Evolutionary conservation across 768 basidiomycete species (phyloP), one percentile per base, ranked within the genome.

Genomic region (Amanita brunnescens): DNA sequence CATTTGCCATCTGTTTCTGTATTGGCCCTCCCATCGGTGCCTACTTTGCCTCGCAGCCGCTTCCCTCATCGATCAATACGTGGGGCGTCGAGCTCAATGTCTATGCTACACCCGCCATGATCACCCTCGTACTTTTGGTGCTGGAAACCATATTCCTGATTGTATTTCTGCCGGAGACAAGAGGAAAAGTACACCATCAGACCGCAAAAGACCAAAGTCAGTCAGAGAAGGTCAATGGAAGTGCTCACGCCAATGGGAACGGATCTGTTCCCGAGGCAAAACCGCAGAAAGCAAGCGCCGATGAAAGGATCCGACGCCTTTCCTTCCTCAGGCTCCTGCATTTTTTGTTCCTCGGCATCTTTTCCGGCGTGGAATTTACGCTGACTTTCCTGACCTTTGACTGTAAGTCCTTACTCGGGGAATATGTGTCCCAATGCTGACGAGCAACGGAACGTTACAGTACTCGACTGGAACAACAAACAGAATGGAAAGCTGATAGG

Each of bases 321-420:
- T 74, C 70, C 57, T 63, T 71, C 7, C 71, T 94, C 39, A 81
- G 85, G 34, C 67, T 70, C 39, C 64, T 89, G 13, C 94, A 98
- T 64, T 86, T 92, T 63, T 65, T 83, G 41, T 99, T 97, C 72
- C 70, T 98, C 54, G 79, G 85, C 47, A 64, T 95, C 45, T 98
- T 99, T 67, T 94, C 94, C 1, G 95, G 94, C 10, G 80, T 96
- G 45, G 95, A 99, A 64, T 97, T 97, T 67, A 99, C 95, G 0
- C 73, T 99, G 18, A 95, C 92, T 0, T 98, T 98, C 75, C 72
- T 97, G 42, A 96, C 88, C 2, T 93, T 91, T 60, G 89, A 91
- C 63, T 67, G 91, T 87, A 69, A 65, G 84, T 75, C 14, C n/a
- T 47, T 8, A 16, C 26, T 4, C 2, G 14, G 4, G n/a, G 8